Evolutionary conservation across 345 rosid species (phyloP), one percentile per base, ranked within the genome.

Genomic region (Mercurialis annua): DNA sequence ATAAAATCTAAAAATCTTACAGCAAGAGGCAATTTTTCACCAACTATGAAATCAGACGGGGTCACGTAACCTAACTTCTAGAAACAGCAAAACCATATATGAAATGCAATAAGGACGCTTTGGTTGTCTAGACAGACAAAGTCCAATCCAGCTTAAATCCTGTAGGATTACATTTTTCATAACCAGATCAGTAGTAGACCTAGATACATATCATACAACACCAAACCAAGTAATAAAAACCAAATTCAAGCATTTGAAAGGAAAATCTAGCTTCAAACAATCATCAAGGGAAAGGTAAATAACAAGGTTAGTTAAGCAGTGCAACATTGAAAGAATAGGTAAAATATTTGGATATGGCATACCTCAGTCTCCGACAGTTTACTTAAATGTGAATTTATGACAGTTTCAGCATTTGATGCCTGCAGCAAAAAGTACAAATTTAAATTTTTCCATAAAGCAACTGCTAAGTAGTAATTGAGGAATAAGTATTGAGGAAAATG

Each of bases 331-430:
- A 47, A 18, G 33, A 24, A 38, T 10, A 40, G 10, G 2, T 38
- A 59, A 38, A 6, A 59, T 75, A 64, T 6, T 24, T 31, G 57
- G 72, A 65, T 21, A 51, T 42, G 31, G 52, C 68, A 68, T 83
- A 89, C 96, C 96, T 77, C 81, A 69, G 65, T 68, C 65, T 72
- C 78, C 48, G 31, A 49, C 64, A 65, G 59, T 74, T 78, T 78
- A 46, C 69, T 81, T 52, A 30, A 69, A 69, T 58, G 81, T 62
- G 83, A 70, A 68, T 77, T 76, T 23, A 40, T 5, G 18, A 73
- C 70, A 65, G 74, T 67, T 72, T 87, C 87, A 66, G 76, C 74
- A 65, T 83, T 79, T 38, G 77, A 62, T 42, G 73, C 40, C 98
- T 90, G 84, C 71, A 81, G 62, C 70, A 51, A 26, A 59, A 74